phyloP scores from a whole-genome alignment of 495 filamentous ascomycete genomes.

The Daldinia loculata region DNA sequence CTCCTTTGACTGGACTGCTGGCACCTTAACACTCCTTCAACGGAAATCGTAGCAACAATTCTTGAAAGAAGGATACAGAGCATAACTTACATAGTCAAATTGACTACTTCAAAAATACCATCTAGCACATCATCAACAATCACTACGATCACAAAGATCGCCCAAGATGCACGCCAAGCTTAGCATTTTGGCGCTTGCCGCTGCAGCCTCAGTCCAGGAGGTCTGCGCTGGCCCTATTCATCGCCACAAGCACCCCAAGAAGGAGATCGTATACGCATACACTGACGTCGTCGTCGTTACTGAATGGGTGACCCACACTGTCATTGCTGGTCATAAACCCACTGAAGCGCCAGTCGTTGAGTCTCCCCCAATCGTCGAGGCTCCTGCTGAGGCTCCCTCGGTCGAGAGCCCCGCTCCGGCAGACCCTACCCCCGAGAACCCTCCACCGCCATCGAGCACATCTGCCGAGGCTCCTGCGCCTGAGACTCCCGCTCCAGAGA shows the following conservation, averaged over 20 bases:
- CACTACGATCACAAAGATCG: not conserved
- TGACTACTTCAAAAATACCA: conserved; percentile 8
- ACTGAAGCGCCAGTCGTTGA: not conserved
- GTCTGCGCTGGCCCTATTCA: conserved; percentile 38
- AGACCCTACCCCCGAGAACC: not conserved
- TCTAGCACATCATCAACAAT: conserved; percentile 1
- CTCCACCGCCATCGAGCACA: not conserved
- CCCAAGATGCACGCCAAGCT: conserved; percentile 43
- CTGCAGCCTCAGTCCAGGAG: conserved; percentile 38
- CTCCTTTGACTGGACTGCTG: conserved; percentile 44
- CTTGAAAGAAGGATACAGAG: conserved; percentile 13
- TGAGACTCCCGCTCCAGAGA: conserved; percentile 4
- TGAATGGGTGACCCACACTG: conserved; percentile 41
- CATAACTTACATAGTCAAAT: conserved; percentile 1
- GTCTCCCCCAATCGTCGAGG: conserved; percentile 13
- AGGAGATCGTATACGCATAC: conserved; percentile 37
- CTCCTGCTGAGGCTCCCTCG: not conserved
- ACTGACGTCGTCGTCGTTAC: conserved; percentile 46
- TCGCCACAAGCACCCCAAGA: conserved; percentile 44
- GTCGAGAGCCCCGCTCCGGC: not conserved
- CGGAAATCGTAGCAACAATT: conserved; percentile 25
- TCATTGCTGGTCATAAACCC: conserved; percentile 11
- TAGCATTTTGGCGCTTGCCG: conserved; percentile 44
- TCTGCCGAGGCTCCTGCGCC: not conserved
- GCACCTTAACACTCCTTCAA: conserved; percentile 43